Conservation (phyloP, 2,329 filamentous ascomycete genomes). For the Aspergillus udagawae region DNA sequence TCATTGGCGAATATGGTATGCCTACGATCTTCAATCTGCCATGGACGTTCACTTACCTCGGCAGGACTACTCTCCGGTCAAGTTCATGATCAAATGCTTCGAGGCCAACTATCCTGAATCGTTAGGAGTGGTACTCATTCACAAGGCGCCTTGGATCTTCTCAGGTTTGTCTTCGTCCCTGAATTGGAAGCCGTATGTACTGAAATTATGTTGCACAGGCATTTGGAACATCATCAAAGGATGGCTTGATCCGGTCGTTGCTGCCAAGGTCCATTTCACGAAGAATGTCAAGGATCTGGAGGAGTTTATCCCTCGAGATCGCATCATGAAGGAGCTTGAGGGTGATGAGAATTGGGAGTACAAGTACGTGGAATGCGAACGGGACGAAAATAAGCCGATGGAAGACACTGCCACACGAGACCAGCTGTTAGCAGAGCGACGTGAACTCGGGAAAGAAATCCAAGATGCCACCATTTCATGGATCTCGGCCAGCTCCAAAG, state of each 20-base stretch:
- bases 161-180: constrained; percentile 57
- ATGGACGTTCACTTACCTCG: constrained; percentile 1
- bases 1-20: constrained; percentile 87
- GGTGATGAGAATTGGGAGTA: constrained; percentile 84
- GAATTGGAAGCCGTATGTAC: background rate
- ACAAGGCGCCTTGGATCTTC: constrained; percentile 97
- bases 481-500: constrained; percentile 55
- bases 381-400: constrained; percentile 74
- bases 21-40: background rate
- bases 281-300: constrained; percentile 75
- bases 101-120: constrained; percentile 98
- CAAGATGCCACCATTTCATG: constrained; percentile 72
- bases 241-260: constrained; percentile 96
- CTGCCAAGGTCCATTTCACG: constrained; percentile 88
- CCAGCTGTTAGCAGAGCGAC: constrained; percentile 60
- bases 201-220: constrained; percentile 45
- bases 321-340: constrained; percentile 78
- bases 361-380: constrained; percentile 69
- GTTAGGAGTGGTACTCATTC: constrained; percentile 82
- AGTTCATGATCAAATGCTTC: constrained; percentile 99
- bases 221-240: constrained; percentile 94
- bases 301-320: constrained; percentile 65
- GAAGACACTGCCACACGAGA: constrained; percentile 62
- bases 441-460: constrained; percentile 64
- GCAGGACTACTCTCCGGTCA: constrained; percentile 88